Conservation (phyloP, 1,284 basidiomycete species). For the Ceratobasidium sp. region DNA sequence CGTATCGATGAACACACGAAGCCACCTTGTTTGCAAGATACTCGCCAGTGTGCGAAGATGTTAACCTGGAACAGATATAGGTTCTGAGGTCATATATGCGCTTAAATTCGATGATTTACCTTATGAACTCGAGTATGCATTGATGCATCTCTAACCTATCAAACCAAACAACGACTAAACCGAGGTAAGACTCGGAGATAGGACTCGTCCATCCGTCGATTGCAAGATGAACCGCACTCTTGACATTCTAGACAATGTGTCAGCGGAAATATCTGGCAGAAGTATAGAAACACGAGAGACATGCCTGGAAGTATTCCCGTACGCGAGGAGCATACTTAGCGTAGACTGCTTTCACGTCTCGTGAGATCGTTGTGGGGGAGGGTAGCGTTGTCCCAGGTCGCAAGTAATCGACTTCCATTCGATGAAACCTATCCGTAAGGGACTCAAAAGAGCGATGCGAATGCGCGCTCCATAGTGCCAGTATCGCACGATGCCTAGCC, state of each 20-base stretch:
- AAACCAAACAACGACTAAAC: slow-evolving; percentile 57
- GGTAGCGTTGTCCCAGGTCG: slow-evolving; percentile 54
- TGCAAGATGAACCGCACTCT: slow-evolving; percentile 53
- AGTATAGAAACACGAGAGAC: slow-evolving; percentile 24
- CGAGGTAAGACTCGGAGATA: slow-evolving; percentile 54
- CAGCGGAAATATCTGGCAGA: too few species aligned
- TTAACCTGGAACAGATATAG: slow-evolving; percentile 51
- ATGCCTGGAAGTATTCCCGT: slow-evolving; percentile 54
- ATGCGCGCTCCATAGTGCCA: slow-evolving; percentile 21
- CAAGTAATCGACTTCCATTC: slow-evolving; percentile 55
- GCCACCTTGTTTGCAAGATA: slow-evolving; percentile 55
- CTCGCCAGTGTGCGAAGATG: slow-evolving; percentile 53
- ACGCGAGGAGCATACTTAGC: slow-evolving; percentile 49
- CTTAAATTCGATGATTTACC: slow-evolving; percentile 49
- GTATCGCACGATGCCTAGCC: slow-evolving; percentile 4
- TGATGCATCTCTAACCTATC: slow-evolving; percentile 53
- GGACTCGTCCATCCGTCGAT: slow-evolving; percentile 59
- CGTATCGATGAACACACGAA: slow-evolving; percentile 54
- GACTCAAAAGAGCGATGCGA: slow-evolving; percentile 52
- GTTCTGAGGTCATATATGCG: not conserved
- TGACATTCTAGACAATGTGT: too few species aligned
- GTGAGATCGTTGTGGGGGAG: slow-evolving; percentile 53
- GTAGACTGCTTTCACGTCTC: slow-evolving; percentile 55
- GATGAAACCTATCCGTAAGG: slow-evolving; percentile 54
- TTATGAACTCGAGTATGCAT: slow-evolving; percentile 57